Conservation (phyloP, 495 filamentous ascomycete species). For the Trichoderma parareesei region DNA sequence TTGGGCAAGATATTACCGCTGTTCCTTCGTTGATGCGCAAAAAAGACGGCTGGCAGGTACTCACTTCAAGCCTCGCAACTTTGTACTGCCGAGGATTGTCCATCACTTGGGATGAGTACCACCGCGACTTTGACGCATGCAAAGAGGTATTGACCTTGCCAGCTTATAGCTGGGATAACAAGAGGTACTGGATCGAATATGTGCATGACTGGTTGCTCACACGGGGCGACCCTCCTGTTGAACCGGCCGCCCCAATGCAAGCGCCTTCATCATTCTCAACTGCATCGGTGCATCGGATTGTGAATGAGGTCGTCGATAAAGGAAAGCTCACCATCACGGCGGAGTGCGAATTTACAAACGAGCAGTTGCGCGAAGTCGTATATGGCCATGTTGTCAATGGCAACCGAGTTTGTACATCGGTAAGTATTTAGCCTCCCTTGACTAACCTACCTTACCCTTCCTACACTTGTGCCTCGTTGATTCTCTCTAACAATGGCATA, state of each 20-base stretch:
- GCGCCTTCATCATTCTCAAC: neutral
- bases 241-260: neutral
- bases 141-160: conserved; percentile 61
- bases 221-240: neutral
- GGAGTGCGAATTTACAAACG: neutral
- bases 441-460: no score
- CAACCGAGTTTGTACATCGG: neutral
- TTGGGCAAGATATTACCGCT: conserved; percentile 41
- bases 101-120: conserved; percentile 69
- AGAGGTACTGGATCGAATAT: conserved; percentile 64
- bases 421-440: neutral
- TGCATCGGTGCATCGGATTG: neutral
- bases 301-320: neutral
- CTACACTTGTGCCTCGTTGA: neutral
- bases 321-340: neutral
- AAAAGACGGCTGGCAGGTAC: conserved; percentile 56
- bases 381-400: neutral
- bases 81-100: conserved; percentile 59
- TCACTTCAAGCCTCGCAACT: conserved; percentile 49
- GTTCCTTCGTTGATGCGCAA: conserved; percentile 41
- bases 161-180: conserved; percentile 68
- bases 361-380: neutral
- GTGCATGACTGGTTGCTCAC: neutral
- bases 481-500: neutral
- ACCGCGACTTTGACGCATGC: conserved; percentile 56